These are phyloP conservation scores for Chenopodium berlandieri DNA, from an alignment of 148 eudicot species.

Conservation along the genomic window DNA sequence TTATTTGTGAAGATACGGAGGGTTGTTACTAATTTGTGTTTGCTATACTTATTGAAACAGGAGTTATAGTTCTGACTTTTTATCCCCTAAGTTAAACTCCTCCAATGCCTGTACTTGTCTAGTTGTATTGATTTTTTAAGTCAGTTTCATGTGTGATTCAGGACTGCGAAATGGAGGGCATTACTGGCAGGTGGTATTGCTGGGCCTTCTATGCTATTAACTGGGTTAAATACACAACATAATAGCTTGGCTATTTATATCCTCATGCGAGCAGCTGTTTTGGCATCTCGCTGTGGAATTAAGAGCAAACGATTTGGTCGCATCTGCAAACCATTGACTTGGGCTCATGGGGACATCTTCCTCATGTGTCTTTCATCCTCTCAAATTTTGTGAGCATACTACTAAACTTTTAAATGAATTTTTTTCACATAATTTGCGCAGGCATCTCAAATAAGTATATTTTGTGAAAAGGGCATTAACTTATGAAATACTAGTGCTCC, in stretches of 20 bases:
- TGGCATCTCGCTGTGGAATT: slow-evolving; percentile 98
- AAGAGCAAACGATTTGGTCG: slow-evolving; percentile 87
- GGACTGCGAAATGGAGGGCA: slow-evolving; percentile 98
- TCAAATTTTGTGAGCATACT: slow-evolving; percentile 73
- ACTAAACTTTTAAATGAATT: not conserved
- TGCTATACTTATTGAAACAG: not conserved
- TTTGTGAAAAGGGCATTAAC: not conserved
- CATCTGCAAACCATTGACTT: slow-evolving; percentile 87
- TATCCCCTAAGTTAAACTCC: not conserved
- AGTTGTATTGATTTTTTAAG: slow-evolving; percentile 5
- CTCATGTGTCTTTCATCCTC: slow-evolving; percentile 99
- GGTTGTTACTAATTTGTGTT: not conserved
- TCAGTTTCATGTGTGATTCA: slow-evolving; percentile 29
- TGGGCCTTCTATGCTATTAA: slow-evolving; percentile 96
- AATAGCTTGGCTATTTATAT: slow-evolving; percentile 92
- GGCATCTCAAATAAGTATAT: not conserved
- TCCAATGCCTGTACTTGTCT: not conserved
- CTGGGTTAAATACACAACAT: slow-evolving; percentile 80
- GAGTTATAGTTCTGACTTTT: not conserved
- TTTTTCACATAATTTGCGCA: not conserved
- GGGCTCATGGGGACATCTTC: slow-evolving; percentile 95
- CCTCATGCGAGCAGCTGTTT: slow-evolving; percentile 92
- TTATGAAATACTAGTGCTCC: too few relatives aligned
- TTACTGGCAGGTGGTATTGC: slow-evolving; percentile 90
- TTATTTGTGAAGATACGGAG: not conserved